Evolutionary conservation across 2,329 filamentous ascomycete species (phyloP), one percentile per base, ranked within the genome.

Genomic region (Zelopaecilomyces penicillatus): DNA sequence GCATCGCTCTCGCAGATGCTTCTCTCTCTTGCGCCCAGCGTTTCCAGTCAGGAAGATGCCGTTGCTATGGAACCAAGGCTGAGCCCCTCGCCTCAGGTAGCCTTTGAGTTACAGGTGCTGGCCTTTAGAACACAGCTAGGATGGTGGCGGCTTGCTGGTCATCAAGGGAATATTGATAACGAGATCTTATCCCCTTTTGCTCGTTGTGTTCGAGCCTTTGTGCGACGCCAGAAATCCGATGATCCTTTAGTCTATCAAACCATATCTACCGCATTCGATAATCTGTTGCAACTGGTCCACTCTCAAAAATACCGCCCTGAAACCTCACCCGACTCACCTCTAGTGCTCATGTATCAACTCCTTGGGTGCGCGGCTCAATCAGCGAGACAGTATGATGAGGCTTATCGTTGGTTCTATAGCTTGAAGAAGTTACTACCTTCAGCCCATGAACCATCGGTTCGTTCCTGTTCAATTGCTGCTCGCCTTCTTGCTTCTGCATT

Each of bases 151-250:
- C 55, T 87, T 46, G 75, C 75, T 5, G 69, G 72, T 2, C 81
- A 86, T 53, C 60, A 74, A 47, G 75, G 74, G 1, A 74, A 83
- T 46, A 58, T 74, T 4, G 74, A 80, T 32, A 80, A 79, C 45
- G 83, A 88, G 10, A 61, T 89, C 5, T 56, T 83, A n/a, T 69
- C 76, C 1, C 83, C 84, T 0, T 74, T 87, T 40, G 71, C 74
- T 0, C 77, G 76, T 42, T 88, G 80, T 50, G 54, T 85, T 12
- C 66, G 71, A 7, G 75, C 83, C 1, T 85, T 82, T 52, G 64
- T 70, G 11, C 71, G 82, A 45, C 73, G 83, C 47, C 62, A 66
- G 4, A 52, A 65, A 8, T 66, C 66, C 37, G 54, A 59, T 5
- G 58, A 63, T 2, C 58, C 59, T 2, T 64, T 64, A 4, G 54